These are phyloP conservation scores for Chaetomium cochliodes DNA, from an alignment of 495 filamentous ascomycete species.

Conservation along the genomic window DNA sequence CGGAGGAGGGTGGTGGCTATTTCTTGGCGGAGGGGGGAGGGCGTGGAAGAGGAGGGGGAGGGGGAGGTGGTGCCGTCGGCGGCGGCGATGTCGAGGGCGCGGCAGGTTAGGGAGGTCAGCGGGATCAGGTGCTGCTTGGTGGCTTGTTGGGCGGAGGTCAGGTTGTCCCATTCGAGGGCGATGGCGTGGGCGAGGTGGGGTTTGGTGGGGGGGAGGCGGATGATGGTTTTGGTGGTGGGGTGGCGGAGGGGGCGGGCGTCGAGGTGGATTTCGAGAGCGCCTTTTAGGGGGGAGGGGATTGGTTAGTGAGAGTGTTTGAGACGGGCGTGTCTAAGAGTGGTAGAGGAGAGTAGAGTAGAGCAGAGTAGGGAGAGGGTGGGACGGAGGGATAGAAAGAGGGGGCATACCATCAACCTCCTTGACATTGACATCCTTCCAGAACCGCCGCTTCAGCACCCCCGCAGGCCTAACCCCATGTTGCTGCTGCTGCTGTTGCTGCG, in stretches of 20 bases:
- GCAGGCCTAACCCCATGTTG: conserved; percentile 4
- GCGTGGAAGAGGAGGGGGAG: no score
- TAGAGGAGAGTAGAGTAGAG: neutral
- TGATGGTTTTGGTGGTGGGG: conserved; percentile 61
- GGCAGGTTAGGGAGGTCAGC: conserved; percentile 77
- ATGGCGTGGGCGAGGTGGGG: conserved; percentile 80
- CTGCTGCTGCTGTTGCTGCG: neutral
- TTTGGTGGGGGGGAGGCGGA: conserved; percentile 71
- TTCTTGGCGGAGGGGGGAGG: conserved; percentile 48
- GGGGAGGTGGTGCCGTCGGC: no score
- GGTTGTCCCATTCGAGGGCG: conserved; percentile 87
- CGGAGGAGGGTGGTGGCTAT: conserved; percentile 69
- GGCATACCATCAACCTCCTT: conserved; percentile 49
- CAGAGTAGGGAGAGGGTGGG: neutral
- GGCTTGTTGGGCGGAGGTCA: conserved; percentile 75
- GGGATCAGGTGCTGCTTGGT: conserved; percentile 79
- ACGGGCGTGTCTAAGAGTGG: no score
- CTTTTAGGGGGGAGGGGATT: conserved; percentile 33
- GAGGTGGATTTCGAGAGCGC: conserved; percentile 70
- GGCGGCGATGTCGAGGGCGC: conserved; percentile 72
- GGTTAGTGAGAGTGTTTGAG: neutral
- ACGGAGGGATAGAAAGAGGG: no score
- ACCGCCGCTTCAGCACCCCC: conserved; percentile 58
- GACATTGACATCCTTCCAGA: conserved; percentile 80
- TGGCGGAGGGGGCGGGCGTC: conserved; percentile 77